Evolutionary conservation across 768 basidiomycete genomes (phyloP).

Genomic region (Coprinopsis strossmayeri): DNA sequence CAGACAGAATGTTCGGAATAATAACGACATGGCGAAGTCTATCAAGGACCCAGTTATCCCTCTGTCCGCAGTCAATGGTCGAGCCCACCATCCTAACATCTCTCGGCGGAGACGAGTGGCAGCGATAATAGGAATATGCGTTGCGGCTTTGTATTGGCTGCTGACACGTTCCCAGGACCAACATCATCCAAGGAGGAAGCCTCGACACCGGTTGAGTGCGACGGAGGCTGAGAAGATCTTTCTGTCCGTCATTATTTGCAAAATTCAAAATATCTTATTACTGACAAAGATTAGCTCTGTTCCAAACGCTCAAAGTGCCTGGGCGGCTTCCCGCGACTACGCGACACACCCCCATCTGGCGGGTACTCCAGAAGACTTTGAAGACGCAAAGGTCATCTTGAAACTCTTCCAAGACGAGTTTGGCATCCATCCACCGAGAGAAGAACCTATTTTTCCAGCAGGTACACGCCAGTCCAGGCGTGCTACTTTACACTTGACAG

Average conservation of each 20-base stretch:
- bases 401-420: conserved; percentile 63
- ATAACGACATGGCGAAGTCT: neutral
- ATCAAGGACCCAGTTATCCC: neutral
- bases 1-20: too few species aligned
- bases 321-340: conserved; percentile 49
- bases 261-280: neutral
- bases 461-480: conserved; percentile 62
- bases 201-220: conserved; percentile 11
- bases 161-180: too few species aligned
- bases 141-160: too few species aligned
- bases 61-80: neutral
- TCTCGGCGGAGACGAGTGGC: neutral
- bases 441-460: conserved; percentile 61
- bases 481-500: conserved; percentile 53
- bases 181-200: too few species aligned
- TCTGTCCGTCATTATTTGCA: conserved; percentile 15
- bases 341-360: conserved; percentile 71
- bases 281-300: conserved; percentile 27
- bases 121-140: too few species aligned
- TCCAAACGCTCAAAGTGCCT: conserved; percentile 51
- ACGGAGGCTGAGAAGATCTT: conserved; percentile 26
- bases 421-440: conserved; percentile 34
- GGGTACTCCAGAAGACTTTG: conserved; percentile 52
- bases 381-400: conserved; percentile 63
- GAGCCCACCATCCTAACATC: neutral